A percentile compares a stretch with the other conserved stretches of the same genome.
Conservation (phyloP, 352 stramenopile genomes). For the Phytophthora pistaciae region DNA sequence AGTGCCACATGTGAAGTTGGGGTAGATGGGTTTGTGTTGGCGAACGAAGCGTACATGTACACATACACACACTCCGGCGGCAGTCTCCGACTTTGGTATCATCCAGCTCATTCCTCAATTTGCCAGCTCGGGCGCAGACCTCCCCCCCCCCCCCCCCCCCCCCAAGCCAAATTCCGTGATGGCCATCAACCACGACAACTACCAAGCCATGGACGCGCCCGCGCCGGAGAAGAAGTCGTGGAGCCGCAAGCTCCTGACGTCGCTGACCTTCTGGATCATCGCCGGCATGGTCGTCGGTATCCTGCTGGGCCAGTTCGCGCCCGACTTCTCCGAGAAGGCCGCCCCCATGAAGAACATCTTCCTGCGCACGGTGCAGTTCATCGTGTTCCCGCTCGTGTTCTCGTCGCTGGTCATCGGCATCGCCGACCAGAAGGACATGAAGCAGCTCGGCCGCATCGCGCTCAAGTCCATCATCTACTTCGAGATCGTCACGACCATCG, state of each 20-base stretch:
- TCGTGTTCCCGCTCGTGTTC: conserved; percentile 67
- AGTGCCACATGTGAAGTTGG: conserved; percentile 2
- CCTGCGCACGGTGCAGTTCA: conserved; percentile 62
- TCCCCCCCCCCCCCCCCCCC: neutral
- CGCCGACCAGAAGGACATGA: conserved; percentile 48
- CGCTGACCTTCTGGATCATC: conserved; percentile 72
- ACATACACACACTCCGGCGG: neutral
- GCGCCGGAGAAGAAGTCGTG: conserved; percentile 40
- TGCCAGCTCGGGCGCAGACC: conserved; percentile 21
- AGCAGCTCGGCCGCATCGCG: conserved; percentile 49
- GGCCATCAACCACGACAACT: conserved; percentile 20
- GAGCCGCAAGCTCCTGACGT: conserved; percentile 48
- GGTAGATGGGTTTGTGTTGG: neutral
- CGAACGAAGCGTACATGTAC: neutral
- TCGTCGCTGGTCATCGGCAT: conserved; percentile 59
- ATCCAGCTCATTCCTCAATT: conserved; percentile 28
- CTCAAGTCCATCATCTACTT: conserved; percentile 69
- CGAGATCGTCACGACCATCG: conserved; percentile 54
- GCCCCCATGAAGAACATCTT: conserved; percentile 67
- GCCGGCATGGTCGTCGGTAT: conserved; percentile 53
- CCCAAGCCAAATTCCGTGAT: conserved; percentile 9
- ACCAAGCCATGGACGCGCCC: conserved; percentile 37
- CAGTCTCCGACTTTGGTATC: neutral
- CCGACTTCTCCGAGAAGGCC: conserved; percentile 55
- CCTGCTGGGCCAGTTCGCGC: conserved; percentile 55